These are phyloP conservation scores for Pueraria montana DNA, from an alignment of 306 rosid species.

Conservation along the genomic window DNA sequence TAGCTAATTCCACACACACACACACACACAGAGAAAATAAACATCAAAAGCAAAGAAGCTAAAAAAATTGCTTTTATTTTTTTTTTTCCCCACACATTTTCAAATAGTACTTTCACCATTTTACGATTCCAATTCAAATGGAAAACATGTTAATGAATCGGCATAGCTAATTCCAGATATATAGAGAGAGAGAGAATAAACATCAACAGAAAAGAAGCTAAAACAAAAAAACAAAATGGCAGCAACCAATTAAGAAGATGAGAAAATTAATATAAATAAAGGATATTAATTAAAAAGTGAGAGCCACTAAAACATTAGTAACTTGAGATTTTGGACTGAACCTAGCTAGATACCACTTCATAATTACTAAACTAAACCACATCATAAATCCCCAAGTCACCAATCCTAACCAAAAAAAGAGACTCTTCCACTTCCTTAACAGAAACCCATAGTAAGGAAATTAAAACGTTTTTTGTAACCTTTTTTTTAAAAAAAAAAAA, in stretches of 20 bases:
- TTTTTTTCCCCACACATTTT: too few species aligned
- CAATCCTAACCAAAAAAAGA: background rate
- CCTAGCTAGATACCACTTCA: background rate
- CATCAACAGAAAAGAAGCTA: too few species aligned
- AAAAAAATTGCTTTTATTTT: too few species aligned
- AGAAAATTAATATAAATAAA: background rate
- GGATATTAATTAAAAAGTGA: background rate
- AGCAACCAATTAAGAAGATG: background rate
- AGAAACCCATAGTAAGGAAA: background rate
- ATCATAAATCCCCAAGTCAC: background rate
- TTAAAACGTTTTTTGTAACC: slow-evolving; percentile 7
- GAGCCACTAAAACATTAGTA: slow-evolving; percentile 13
- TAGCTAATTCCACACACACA: too few species aligned
- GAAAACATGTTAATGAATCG: background rate
- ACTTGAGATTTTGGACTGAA: slow-evolving; percentile 19
- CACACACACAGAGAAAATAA: too few species aligned
- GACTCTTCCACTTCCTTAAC: slow-evolving; percentile 19
- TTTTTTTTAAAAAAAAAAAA: background rate
- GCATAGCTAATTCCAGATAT: too few species aligned
- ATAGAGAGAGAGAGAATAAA: too few species aligned
- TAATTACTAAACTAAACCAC: slow-evolving; percentile 34
- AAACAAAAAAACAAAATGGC: too few species aligned
- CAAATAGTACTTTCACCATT: too few species aligned
- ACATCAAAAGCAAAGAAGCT: too few species aligned
- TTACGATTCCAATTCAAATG: too few species aligned